Conservation (phyloP, 345 rosid species). For the Lepidium aucheri region DNA sequence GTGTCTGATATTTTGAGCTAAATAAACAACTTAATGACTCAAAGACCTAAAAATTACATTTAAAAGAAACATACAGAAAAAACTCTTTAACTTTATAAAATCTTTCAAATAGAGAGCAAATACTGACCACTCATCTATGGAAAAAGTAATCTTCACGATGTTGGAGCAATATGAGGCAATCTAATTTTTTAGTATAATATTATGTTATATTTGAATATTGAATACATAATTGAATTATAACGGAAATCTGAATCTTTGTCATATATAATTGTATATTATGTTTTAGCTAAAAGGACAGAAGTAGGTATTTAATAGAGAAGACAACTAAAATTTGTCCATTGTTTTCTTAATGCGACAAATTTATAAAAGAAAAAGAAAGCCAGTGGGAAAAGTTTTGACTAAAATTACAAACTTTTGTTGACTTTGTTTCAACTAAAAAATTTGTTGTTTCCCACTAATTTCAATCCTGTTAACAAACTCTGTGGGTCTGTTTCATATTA, state of each 20-base stretch:
- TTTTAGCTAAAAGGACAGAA: neutral
- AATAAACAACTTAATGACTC: too few species aligned
- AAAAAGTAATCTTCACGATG: too few species aligned
- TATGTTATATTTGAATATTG: neutral
- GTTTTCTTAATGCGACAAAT: slow-evolving; percentile 23
- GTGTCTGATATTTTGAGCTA: too few species aligned
- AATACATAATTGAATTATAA: neutral
- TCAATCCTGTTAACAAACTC: too few species aligned
- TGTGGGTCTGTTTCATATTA: too few species aligned
- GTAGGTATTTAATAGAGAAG: neutral
- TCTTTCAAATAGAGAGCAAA: too few species aligned
- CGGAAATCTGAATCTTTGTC: neutral
- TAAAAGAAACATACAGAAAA: too few species aligned
- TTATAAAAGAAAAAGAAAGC: neutral
- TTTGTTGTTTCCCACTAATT: slow-evolving; percentile 18
- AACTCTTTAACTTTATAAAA: too few species aligned
- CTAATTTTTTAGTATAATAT: too few species aligned
- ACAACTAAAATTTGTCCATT: slow-evolving; percentile 10
- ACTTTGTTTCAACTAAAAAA: slow-evolving; percentile 13
- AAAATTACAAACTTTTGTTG: slow-evolving; percentile 20
- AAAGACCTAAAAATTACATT: too few species aligned
- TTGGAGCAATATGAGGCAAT: too few species aligned
- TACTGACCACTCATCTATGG: too few species aligned
- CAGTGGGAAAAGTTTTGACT: slow-evolving; percentile 10
- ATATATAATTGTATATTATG: neutral